Evolutionary conservation across 345 rosid species (phyloP).

Genomic region (Noccaea caerulescens): DNA sequence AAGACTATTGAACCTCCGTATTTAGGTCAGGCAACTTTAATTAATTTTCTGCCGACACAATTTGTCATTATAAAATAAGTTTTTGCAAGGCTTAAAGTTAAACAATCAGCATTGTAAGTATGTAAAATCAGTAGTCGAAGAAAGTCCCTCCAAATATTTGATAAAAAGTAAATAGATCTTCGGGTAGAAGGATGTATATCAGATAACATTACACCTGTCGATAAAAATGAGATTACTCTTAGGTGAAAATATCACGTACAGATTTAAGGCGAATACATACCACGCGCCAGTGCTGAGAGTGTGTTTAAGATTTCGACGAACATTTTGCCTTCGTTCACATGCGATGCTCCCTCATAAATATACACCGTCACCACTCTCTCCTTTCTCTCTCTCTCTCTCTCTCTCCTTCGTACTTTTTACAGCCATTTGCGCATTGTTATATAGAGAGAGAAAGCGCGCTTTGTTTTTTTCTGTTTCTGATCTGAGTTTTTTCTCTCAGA

Average conservation of each 20-base stretch:
- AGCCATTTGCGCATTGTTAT: constrained; percentile 16
- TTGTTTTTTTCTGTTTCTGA: neutral
- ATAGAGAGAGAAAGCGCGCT: constrained; percentile 7
- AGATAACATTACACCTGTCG: too few species aligned
- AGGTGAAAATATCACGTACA: neutral
- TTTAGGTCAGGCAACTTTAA: too few species aligned
- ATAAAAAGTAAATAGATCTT: too few species aligned
- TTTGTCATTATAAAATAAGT: too few species aligned
- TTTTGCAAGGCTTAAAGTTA: too few species aligned
- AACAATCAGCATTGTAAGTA: too few species aligned
- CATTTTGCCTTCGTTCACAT: constrained; percentile 35
- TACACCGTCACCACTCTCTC: constrained; percentile 37
- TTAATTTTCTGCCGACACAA: too few species aligned
- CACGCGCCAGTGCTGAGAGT: neutral
- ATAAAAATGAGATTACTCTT: too few species aligned
- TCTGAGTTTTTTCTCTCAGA: neutral
- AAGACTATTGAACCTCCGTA: too few species aligned
- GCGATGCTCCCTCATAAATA: constrained; percentile 37
- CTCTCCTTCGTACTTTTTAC: neutral
- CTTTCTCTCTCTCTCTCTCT: constrained; percentile 6
- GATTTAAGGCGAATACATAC: neutral
- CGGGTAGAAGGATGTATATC: too few species aligned
- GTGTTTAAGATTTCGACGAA: neutral
- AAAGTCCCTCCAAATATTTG: too few species aligned
- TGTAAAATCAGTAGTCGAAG: too few species aligned